phyloP scores from a whole-genome alignment of 2,329 filamentous ascomycete genomes.

The Botrytis hyacinthi region DNA sequence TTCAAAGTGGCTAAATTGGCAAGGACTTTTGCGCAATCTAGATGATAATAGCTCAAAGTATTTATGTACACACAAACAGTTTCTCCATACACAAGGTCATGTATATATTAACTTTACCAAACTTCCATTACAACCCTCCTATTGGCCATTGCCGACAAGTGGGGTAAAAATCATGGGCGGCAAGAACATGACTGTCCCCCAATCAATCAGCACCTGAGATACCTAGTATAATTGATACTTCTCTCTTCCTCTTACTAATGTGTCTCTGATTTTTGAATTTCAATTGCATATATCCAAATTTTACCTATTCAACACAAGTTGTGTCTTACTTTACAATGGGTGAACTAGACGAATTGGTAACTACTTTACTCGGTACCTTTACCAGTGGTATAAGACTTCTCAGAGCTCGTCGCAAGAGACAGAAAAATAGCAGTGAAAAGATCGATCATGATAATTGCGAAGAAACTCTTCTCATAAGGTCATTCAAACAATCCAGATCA shows the following conservation, averaged over 20 bases:
- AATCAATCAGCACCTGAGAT: background rate
- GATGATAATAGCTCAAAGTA: background rate
- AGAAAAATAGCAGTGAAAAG: constrained; percentile 16
- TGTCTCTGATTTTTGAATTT: background rate
- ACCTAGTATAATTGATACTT: background rate
- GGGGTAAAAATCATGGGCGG: constrained; percentile 9
- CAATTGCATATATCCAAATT: background rate
- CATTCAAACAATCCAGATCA: constrained; percentile 31
- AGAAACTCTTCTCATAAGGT: constrained; percentile 42
- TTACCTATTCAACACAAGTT: background rate
- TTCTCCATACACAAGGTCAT: background rate
- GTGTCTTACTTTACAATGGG: constrained; percentile 37
- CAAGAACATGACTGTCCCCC: constrained; percentile 4
- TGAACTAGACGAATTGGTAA: constrained; percentile 46
- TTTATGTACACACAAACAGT: background rate
- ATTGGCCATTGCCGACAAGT: constrained; percentile 2
- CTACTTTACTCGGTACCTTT: constrained; percentile 49
- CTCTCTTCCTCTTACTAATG: background rate
- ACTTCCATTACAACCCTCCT: background rate
- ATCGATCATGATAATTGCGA: background rate
- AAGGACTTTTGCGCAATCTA: background rate
- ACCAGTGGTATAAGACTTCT: constrained; percentile 37
- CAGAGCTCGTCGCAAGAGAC: constrained; percentile 43
- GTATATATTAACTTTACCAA: background rate
- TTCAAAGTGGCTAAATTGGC: background rate